These are phyloP conservation scores for Candolleomyces aberdarensis DNA, from an alignment of 768 basidiomycete genomes.

Conservation along the genomic window DNA sequence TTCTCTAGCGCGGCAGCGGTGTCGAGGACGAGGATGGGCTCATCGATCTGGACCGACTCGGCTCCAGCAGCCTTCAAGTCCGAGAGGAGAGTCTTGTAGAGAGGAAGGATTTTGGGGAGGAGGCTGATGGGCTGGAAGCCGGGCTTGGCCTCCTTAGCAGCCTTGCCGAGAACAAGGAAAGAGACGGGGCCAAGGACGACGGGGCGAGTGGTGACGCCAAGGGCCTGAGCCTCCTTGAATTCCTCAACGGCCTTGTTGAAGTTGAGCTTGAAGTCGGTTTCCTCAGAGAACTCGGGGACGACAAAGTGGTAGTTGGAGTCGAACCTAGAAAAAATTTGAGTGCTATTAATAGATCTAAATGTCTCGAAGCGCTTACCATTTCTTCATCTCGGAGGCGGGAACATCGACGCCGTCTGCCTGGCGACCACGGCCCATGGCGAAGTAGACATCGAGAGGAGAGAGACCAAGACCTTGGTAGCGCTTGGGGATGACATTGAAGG, in stretches of 20 bases:
- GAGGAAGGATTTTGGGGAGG: conserved; percentile 82
- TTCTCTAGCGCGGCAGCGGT: conserved; percentile 70
- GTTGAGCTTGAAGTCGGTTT: conserved; percentile 90
- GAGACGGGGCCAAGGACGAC: conserved; percentile 95
- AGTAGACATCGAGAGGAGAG: conserved; percentile 91
- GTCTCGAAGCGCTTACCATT: conserved; percentile 65
- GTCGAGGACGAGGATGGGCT: conserved; percentile 95
- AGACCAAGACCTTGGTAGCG: conserved; percentile 86
- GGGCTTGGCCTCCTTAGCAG: conserved; percentile 75
- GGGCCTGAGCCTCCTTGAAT: conserved; percentile 90
- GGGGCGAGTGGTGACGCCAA: conserved; percentile 88
- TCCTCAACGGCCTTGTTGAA: conserved; percentile 95
- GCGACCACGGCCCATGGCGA: conserved; percentile 98
- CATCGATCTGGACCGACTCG: conserved; percentile 94
- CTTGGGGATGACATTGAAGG: conserved; percentile 96
- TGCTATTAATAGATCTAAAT: conserved; percentile 3
- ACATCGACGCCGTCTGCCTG: conserved; percentile 95
- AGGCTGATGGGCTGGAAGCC: conserved; percentile 91
- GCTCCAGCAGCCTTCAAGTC: conserved; percentile 93
- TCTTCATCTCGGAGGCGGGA: conserved; percentile 98
- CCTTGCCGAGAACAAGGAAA: conserved; percentile 92
- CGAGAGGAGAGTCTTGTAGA: conserved; percentile 87
- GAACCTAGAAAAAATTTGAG: conserved; percentile 55
- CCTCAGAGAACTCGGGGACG: conserved; percentile 91
- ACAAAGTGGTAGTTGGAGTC: conserved; percentile 99